Base-by-base conservation (phyloP, 2,329 filamentous ascomycete species). In the Alternaria arbusti region DNA sequence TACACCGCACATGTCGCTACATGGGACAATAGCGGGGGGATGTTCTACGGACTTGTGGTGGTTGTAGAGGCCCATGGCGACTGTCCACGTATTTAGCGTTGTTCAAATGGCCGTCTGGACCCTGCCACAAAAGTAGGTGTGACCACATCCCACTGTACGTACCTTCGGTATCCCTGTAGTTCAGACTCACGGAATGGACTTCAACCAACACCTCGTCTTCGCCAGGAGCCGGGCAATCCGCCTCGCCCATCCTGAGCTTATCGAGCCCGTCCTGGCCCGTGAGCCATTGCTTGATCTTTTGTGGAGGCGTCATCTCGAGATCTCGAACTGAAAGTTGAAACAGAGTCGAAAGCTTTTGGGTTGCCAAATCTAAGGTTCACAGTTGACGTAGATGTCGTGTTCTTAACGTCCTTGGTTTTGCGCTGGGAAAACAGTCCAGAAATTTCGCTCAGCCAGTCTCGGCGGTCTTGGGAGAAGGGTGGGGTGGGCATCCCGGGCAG, bases 1-100 rank as follows among this genome's bases (percentile, higher is more conserved):
- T 9, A 84, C 83, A 47, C 90, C 90, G 78, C 89, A 90, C 84
- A 90, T 91, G 78, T 93, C 90, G 22, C 89, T 90, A 77, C 88
- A 90, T 2, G 89, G 89, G 1, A 92, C 87, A 12, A 91, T 69
- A 4, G 74, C 69, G 70, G 59, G 82, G 63, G 57, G 78, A 57
- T 56, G 76, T 65, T 62, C 80, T 49, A 88, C 79, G 5, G 84
- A 83, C 69, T 85, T 84, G 80, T 91, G 88, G 78, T 92, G 89
- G 73, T 83, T 88, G 81, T 91, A 92, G 12, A 87, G 82, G 28
- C 90, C 90, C 81, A 86, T 89, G 72, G 83, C 84, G 20, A 92
- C 90, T 90, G 50, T 13, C n/a, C 57, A 66, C 46, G 25, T 57
- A 62, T 44, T 60, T 12, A 67, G 61, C 57, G 15, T 63, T 45